phyloP scores from a whole-genome alignment of 2,329 filamentous ascomycete genomes.

The Paraphoma sp. region DNA sequence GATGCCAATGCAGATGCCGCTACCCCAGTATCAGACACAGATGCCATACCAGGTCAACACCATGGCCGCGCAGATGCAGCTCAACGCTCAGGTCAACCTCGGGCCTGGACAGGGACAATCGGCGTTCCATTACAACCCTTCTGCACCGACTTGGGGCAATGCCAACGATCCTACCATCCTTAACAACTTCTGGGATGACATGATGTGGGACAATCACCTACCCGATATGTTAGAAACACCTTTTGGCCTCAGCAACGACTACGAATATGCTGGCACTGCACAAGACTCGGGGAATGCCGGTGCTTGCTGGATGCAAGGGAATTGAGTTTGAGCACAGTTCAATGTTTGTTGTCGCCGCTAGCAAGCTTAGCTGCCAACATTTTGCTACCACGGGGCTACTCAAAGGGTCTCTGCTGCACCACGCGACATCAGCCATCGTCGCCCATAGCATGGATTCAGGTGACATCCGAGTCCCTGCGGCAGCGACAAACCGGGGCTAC shows the following conservation, averaged over 20 bases:
- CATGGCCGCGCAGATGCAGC: conserved; percentile 17
- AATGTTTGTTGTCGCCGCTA: not conserved
- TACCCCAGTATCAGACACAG: conserved; percentile 16
- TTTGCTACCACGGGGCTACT: conserved; percentile 6
- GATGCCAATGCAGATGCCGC: conserved; percentile 23
- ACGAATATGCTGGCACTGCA: conserved; percentile 42
- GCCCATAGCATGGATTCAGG: not conserved
- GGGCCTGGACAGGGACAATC: conserved; percentile 3
- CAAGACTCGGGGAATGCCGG: conserved; percentile 39
- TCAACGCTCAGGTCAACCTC: conserved; percentile 16
- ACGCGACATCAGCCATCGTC: no score
- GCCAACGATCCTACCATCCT: conserved; percentile 37
- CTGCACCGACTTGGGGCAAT: conserved; percentile 33
- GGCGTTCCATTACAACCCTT: conserved; percentile 37
- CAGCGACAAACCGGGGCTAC: not conserved
- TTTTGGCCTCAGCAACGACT: conserved; percentile 42
- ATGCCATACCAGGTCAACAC: conserved; percentile 18
- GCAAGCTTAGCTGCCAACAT: not conserved
- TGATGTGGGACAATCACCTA: conserved; percentile 51
- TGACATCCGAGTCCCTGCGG: not conserved
- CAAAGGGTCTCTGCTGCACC: not conserved
- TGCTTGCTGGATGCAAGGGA: conserved; percentile 47
- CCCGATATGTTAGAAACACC: conserved; percentile 47
- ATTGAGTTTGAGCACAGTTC: conserved; percentile 19
- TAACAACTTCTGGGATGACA: conserved; percentile 50